A percentile compares a stretch with the other conserved stretches of the same genome.
Conservation (phyloP, 805 yeast genomes). For the Ogataea chonburiensis region DNA sequence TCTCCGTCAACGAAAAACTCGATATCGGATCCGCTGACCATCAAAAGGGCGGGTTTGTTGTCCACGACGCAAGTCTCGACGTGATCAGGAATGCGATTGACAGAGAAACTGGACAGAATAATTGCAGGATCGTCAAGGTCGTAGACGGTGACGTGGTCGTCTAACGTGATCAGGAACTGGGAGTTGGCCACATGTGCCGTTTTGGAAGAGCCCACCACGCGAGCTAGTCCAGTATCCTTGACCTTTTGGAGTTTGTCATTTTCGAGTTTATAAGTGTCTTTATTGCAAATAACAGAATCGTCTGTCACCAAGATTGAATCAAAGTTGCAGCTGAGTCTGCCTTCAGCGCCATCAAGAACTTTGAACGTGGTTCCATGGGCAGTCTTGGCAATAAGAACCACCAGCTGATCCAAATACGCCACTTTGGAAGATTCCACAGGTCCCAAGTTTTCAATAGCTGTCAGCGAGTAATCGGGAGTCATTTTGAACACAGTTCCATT, state of each 20-base stretch:
- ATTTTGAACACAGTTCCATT: constrained; percentile 12
- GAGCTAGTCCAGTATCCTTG: background rate
- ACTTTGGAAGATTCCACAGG: constrained; percentile 2
- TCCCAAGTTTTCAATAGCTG: background rate
- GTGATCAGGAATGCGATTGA: constrained; percentile 5
- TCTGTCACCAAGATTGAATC: constrained; percentile 8
- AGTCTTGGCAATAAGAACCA: constrained; percentile 2
- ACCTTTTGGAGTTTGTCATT: constrained; percentile 10
- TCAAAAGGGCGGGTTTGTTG: constrained; percentile 15
- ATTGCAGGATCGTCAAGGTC: constrained; percentile 7
- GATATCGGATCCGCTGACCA: constrained; percentile 15
- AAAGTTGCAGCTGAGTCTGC: constrained; percentile 13
- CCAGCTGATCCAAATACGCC: constrained; percentile 1
- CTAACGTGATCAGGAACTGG: constrained; percentile 16
- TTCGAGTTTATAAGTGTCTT: constrained; percentile 15
- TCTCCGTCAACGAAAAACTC: constrained; percentile 25
- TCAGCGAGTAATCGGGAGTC: constrained; percentile 4
- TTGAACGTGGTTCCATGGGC: constrained; percentile 3
- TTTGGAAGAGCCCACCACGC: background rate
- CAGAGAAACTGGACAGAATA: background rate
- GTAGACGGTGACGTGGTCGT: background rate
- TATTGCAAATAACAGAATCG: constrained; percentile 16
- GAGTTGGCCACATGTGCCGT: constrained; percentile 13
- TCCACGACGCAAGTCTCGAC: constrained; percentile 12
- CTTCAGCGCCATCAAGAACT: constrained; percentile 2